phyloP scores from a whole-genome alignment of 164 flowering plant genomes.

The Annona squamosa region DNA sequence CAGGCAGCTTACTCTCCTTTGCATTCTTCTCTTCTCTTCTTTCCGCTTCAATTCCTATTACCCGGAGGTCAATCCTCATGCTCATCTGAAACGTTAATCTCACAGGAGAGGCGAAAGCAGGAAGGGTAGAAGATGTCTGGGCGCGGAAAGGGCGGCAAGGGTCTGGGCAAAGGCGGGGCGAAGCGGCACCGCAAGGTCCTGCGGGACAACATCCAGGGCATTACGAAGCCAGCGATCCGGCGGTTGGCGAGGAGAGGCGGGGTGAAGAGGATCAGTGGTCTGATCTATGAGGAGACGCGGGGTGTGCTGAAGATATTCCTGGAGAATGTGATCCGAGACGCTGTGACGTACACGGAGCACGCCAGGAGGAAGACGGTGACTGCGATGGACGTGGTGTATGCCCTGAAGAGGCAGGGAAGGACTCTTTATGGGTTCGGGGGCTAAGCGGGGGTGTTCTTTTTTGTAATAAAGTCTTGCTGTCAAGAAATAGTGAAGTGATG shows the following conservation, averaged over 20 bases:
- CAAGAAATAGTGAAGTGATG: background rate
- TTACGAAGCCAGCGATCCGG: slow-evolving; percentile 17
- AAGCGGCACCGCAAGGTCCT: slow-evolving; percentile 16
- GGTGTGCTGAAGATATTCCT: slow-evolving; percentile 17
- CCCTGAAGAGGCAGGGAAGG: slow-evolving; percentile 15
- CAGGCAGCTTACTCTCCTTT: background rate
- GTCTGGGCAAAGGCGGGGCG: slow-evolving; percentile 17
- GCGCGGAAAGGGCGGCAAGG: slow-evolving; percentile 21
- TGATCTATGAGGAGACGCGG: slow-evolving; percentile 19
- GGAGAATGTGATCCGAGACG: slow-evolving; percentile 18
- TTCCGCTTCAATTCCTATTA: background rate
- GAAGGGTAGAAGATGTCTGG: slow-evolving; percentile 10
- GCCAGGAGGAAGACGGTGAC: slow-evolving; percentile 14
- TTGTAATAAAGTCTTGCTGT: background rate
- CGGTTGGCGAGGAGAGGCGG: slow-evolving; percentile 15
- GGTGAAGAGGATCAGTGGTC: slow-evolving; percentile 15
- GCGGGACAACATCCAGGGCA: slow-evolving; percentile 17
- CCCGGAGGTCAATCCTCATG: background rate
- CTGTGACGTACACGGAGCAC: slow-evolving; percentile 15
- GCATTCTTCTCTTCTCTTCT: background rate
- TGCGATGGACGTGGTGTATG: slow-evolving; percentile 15
- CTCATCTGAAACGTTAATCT: background rate
- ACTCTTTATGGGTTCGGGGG: slow-evolving; percentile 16
- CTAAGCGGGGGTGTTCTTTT: background rate
- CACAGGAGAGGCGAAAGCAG: background rate